Evolutionary conservation across 2,329 filamentous ascomycete species (phyloP).

Genomic region (Ilyonectria sp.): DNA sequence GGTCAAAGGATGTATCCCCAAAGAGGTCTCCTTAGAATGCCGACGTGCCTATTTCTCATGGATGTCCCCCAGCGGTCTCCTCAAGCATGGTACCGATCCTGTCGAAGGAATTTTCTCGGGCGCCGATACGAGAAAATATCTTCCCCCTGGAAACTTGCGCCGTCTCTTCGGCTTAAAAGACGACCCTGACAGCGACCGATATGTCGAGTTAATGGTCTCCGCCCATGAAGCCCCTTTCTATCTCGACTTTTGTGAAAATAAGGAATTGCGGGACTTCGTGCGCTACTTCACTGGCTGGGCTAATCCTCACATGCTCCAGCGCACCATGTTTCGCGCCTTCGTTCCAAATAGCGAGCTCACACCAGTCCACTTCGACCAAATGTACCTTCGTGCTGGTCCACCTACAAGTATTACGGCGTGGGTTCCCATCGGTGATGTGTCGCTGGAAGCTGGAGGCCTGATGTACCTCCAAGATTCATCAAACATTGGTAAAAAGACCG

Average conservation of each 20-base stretch:
- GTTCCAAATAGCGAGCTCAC: conserved; percentile 21
- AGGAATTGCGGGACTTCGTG: conserved; percentile 19
- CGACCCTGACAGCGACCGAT: conserved; percentile 20
- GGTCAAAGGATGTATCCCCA: conserved; percentile 25
- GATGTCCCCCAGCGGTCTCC: conserved; percentile 30
- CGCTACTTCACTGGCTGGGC: conserved; percentile 29
- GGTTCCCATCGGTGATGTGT: conserved; percentile 21
- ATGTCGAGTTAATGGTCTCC: conserved; percentile 15
- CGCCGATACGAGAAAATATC: conserved; percentile 9
- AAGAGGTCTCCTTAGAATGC: conserved; percentile 23
- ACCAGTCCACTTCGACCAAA: conserved; percentile 28
- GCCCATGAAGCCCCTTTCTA: conserved; percentile 26
- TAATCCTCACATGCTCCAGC: conserved; percentile 33
- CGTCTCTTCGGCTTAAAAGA: conserved; percentile 22
- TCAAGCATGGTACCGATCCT: conserved; percentile 15
- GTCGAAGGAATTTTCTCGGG: conserved; percentile 22
- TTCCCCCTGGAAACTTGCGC: conserved; percentile 19
- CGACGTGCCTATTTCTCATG: conserved; percentile 27
- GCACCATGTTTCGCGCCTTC: conserved; percentile 26
- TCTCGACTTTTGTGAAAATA: conserved; percentile 23
- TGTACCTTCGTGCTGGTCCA: conserved; percentile 23
- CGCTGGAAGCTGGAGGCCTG: conserved; percentile 20
- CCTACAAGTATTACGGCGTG: conserved; percentile 23
- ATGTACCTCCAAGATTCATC: conserved; percentile 29
- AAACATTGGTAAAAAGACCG: conserved; percentile 31